Conservation (phyloP, 2,329 filamentous ascomycete species). For the Colletotrichum theobromicola region DNA sequence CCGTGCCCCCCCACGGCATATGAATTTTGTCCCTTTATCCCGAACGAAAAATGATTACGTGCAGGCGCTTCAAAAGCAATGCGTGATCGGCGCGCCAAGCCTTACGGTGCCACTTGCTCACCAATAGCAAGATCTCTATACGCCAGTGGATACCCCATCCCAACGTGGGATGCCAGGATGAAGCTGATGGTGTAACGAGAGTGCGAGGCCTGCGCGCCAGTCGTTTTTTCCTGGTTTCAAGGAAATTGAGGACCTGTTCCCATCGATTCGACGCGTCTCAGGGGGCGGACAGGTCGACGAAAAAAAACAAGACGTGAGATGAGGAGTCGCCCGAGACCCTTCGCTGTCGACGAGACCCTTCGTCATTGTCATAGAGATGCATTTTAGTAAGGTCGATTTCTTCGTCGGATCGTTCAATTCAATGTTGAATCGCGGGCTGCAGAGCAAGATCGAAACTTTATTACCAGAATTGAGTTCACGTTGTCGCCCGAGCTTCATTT, state of each 20-base stretch:
- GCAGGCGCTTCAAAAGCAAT: background rate
- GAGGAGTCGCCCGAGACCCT: background rate
- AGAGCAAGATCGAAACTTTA: background rate
- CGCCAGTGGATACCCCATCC: background rate
- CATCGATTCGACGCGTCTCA: background rate
- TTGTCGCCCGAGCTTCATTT: background rate
- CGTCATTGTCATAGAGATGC: background rate
- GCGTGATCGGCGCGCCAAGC: conserved; percentile 4
- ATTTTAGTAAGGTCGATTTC: background rate
- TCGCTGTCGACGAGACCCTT: background rate
- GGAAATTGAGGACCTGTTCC: background rate
- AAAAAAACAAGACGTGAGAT: background rate
- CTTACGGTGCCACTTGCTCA: background rate
- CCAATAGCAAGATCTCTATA: conserved; percentile 10
- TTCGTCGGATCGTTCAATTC: too few relatives aligned
- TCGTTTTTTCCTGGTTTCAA: background rate
- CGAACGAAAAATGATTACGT: background rate
- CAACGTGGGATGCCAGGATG: background rate
- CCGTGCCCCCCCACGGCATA: background rate
- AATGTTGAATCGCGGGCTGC: background rate
- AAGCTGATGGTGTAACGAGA: background rate
- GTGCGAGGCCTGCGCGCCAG: background rate
- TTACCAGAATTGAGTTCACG: background rate
- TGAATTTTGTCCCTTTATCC: background rate
- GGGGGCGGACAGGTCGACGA: background rate